Conservation (phyloP, 495 filamentous ascomycete genomes). For the Neurospora sp. region DNA sequence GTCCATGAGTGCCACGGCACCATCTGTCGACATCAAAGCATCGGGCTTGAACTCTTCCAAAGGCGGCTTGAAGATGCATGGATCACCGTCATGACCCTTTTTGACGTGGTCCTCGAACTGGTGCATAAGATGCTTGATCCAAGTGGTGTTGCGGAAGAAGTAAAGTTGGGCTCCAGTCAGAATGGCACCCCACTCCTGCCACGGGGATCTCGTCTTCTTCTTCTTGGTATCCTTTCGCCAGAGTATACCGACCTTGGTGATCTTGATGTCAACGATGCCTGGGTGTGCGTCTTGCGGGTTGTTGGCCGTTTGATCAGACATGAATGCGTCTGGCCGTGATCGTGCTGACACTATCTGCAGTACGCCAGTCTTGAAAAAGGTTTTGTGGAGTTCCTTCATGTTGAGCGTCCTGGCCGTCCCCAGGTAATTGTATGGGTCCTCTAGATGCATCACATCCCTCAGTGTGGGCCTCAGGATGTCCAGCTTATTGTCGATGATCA, state of each 20-base stretch:
- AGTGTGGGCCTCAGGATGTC: conserved; percentile 72
- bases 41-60: conserved; percentile 88
- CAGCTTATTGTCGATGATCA: conserved; percentile 82
- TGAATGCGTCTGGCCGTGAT: conserved; percentile 90
- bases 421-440: conserved; percentile 83
- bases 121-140: conserved; percentile 83
- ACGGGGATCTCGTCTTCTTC: conserved; percentile 88
- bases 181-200: conserved; percentile 97
- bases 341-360: conserved; percentile 89
- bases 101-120: conserved; percentile 75
- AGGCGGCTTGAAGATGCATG: conserved; percentile 81
- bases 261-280: conserved; percentile 92
- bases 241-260: conserved; percentile 88
- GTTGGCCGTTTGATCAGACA: conserved; percentile 68
- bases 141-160: conserved; percentile 85
- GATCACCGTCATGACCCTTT: conserved; percentile 50
- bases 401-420: conserved; percentile 66
- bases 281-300: conserved; percentile 84
- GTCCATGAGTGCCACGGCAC: conserved; percentile 83
- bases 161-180: conserved; percentile 92
- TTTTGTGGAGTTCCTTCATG: conserved; percentile 65
- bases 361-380: conserved; percentile 81
- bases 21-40: conserved; percentile 79
- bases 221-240: conserved; percentile 95
- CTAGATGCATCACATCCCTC: conserved; percentile 82